These are phyloP conservation scores for Pseudogymnoascus sp. DNA, from an alignment of 2,329 filamentous ascomycete genomes.

Conservation along the genomic window DNA sequence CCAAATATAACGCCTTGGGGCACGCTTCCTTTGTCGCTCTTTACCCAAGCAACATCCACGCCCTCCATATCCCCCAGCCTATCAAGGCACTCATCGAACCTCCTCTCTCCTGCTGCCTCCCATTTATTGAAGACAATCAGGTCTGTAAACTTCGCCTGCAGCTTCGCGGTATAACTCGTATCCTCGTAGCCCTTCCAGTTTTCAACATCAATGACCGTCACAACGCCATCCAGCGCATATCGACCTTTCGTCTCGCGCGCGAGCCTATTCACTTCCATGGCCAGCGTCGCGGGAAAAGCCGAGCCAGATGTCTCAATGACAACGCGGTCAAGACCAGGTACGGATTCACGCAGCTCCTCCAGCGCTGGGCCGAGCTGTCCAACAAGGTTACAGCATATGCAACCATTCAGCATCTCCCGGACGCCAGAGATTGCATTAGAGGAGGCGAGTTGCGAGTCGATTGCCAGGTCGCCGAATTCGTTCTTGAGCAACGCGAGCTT, in stretches of 20 bases:
- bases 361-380: conserved; percentile 81
- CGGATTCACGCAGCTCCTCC: conserved; percentile 53
- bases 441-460: conserved; percentile 86
- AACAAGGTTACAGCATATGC: conserved; percentile 98
- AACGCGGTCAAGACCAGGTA: conserved; percentile 64
- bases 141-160: conserved; percentile 66
- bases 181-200: conserved; percentile 70
- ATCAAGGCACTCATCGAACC: conserved; percentile 58
- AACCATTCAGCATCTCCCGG: conserved; percentile 88
- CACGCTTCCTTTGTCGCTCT: conserved; percentile 74
- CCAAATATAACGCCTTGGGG: conserved; percentile 75
- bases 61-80: conserved; percentile 59
- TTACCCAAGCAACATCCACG: conserved; percentile 64
- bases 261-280: conserved; percentile 63
- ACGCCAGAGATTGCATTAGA: conserved; percentile 79
- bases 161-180: conserved; percentile 61
- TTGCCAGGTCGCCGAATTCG: conserved; percentile 89
- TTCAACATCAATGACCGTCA: conserved; percentile 66
- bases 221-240: conserved; percentile 61
- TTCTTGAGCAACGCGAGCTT: conserved; percentile 93
- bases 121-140: conserved; percentile 68
- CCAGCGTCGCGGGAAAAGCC: conserved; percentile 55
- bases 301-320: conserved; percentile 82
- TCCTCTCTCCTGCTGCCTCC: conserved; percentile 53
- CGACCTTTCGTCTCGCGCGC: conserved; percentile 43